A percentile compares a stretch with the other conserved stretches of the same genome.
These are phyloP conservation scores for Rhodofomes roseus DNA, from an alignment of 1,284 basidiomycete species.

Conservation along the genomic window DNA sequence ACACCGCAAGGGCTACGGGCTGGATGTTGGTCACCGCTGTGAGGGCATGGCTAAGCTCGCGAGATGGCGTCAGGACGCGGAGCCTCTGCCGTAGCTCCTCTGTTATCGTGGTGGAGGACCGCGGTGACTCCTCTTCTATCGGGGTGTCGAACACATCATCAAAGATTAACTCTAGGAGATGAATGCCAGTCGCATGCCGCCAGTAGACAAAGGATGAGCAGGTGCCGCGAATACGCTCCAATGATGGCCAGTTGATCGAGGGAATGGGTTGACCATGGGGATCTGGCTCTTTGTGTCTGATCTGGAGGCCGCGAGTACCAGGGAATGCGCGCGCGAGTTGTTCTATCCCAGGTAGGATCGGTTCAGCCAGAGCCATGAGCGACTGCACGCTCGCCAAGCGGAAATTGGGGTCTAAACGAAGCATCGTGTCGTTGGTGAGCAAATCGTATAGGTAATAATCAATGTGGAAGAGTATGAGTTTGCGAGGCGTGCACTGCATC, in stretches of 20 bases:
- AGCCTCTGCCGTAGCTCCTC: too few relatives aligned
- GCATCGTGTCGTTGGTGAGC: not conserved
- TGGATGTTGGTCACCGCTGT: not conserved
- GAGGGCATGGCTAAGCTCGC: too few relatives aligned
- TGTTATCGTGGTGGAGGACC: too few relatives aligned
- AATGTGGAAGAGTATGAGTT: not conserved
- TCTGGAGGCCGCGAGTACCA: not conserved
- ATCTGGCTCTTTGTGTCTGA: not conserved
- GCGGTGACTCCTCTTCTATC: too few relatives aligned
- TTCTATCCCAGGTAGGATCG: not conserved
- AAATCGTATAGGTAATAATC: not conserved
- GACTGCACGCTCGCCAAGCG: not conserved
- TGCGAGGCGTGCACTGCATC: not conserved
- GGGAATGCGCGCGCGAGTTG: not conserved
- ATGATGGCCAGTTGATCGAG: not conserved
- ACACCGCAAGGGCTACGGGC: not conserved
- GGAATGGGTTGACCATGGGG: too few relatives aligned
- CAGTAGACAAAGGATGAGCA: not conserved
- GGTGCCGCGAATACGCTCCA: not conserved
- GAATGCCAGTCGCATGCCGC: not conserved
- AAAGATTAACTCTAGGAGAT: not conserved
- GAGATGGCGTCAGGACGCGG: too few relatives aligned
- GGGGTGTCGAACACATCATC: too few relatives aligned
- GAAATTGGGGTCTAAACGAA: not conserved
- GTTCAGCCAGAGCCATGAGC: not conserved